These are phyloP conservation scores for Termitomyces sp. DNA, from an alignment of 768 basidiomycete genomes.

Conservation along the genomic window DNA sequence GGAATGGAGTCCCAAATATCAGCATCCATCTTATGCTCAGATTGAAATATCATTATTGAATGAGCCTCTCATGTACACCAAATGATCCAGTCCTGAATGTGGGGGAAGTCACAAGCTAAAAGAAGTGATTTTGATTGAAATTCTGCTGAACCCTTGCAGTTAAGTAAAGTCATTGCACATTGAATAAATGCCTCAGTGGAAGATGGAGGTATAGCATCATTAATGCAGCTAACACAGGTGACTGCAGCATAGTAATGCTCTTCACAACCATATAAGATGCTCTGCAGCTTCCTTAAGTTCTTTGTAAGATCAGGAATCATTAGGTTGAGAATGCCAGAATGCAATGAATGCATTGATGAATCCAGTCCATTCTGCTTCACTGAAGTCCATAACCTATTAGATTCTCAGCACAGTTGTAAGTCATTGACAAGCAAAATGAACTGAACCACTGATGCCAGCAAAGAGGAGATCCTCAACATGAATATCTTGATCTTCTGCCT, in stretches of 20 bases:
- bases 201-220: conserved; percentile 17
- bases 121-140: conserved; percentile 9
- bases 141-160: not conserved
- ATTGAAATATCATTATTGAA: conserved; percentile 22
- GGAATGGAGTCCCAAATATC: conserved; percentile 23
- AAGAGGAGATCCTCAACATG: not conserved
- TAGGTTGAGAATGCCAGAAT: conserved; percentile 11
- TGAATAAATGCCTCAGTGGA: conserved; percentile 8
- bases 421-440: not conserved
- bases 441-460: not conserved
- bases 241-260: conserved; percentile 26
- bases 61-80: conserved; percentile 26
- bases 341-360: not conserved
- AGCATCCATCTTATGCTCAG: conserved; percentile 13
- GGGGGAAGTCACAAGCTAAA: conserved; percentile 22
- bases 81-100: conserved; percentile 20
- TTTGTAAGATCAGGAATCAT: conserved; percentile 9
- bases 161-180: conserved; percentile 13
- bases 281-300: conserved; percentile 19
- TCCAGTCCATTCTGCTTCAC: conserved; percentile 5
- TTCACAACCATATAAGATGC: conserved; percentile 19
- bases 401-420: no score
- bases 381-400: conserved; percentile 8
- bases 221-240: conserved; percentile 22
- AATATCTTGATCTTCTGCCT: conserved; percentile 12